A percentile compares a stretch with the other conserved stretches of the same genome.
Evolutionary conservation across 2,329 filamentous ascomycete genomes (phyloP).

Genomic region (Aspergillus eucalypticola): DNA sequence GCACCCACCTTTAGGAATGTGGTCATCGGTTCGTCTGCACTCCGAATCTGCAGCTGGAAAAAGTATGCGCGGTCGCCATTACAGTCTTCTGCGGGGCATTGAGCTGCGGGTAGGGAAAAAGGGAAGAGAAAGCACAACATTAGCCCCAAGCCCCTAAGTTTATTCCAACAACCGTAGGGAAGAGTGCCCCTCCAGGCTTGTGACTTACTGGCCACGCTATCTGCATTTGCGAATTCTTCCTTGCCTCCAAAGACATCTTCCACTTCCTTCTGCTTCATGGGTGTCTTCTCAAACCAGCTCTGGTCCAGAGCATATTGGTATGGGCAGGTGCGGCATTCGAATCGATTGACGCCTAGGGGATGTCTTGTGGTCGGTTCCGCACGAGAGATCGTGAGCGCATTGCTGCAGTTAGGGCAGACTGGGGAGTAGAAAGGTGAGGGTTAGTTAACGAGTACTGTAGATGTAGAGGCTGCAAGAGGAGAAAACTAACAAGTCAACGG

Average conservation of each 20-base stretch:
- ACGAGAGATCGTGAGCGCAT: constrained; percentile 50
- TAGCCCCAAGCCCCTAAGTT: neutral
- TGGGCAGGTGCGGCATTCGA: constrained; percentile 93
- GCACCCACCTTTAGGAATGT: constrained; percentile 79
- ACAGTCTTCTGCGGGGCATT: constrained; percentile 81
- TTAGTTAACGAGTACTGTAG: constrained; percentile 18
- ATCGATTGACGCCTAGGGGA: constrained; percentile 65
- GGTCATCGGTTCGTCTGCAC: constrained; percentile 98
- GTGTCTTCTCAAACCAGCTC: constrained; percentile 77
- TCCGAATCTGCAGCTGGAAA: constrained; percentile 96
- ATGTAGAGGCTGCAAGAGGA: neutral
- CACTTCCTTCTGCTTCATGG: constrained; percentile 79
- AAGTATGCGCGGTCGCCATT: constrained; percentile 84
- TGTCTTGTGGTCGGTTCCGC: constrained; percentile 39
- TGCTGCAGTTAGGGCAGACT: constrained; percentile 54
- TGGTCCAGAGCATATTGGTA: constrained; percentile 83
- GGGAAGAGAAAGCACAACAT: constrained; percentile 10
- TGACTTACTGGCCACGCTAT: constrained; percentile 67
- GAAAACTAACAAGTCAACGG: constrained; percentile 40
- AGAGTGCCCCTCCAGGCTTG: neutral
- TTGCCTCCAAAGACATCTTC: constrained; percentile 89
- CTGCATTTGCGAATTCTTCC: constrained; percentile 86
- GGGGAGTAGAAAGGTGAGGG: neutral
- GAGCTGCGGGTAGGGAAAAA: constrained; percentile 51
- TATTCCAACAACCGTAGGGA: neutral